Base-by-base conservation (phyloP, 768 basidiomycete species). In the Astraeus odoratus region DNA sequence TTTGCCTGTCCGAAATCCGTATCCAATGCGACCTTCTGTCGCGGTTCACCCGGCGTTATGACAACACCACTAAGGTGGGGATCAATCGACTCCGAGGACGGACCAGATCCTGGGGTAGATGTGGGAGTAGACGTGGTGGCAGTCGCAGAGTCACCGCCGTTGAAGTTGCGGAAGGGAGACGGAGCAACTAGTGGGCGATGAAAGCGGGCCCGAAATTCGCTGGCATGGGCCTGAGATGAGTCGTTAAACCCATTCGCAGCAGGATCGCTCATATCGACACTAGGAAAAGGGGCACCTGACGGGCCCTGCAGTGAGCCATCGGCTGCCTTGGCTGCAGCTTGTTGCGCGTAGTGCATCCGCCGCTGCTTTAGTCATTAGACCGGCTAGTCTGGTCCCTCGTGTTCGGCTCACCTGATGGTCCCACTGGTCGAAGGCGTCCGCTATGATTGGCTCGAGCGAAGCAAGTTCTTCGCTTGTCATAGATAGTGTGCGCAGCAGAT, bases 341-440 rank as follows among this genome's bases (percentile, higher is more conserved):
- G 63, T 42, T 68, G 55, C 0, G 64, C 72, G 50, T 71, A 73
- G 49, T 76, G 75, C 56, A 76, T 55, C 1, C 68, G 70, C 39
- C 76, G 71, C 76, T 77, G 26, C 23, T 39, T 24, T 27, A 34
- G 12, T 16, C 31, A 16, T 19, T 22, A 45, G 37, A 58, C 40
- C 9, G 10, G 8, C 35, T 13, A 41, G 25, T 19, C 27, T 18
- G 9, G 27, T 20, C 27, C 24, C 39, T 24, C 25, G 34, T 29
- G n/a, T 26, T 2, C 2, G 23, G 60, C 76, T 46, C 57, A 88
- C 86, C 61, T 83, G 81, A 52, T 80, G 78, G 55, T 90, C 82
- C 88, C 88, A 91, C 31, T 84, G 81, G 47, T 91, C 88, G 76
- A 86, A 91, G 15, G 86, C 86, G 36, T 84, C 81, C 5, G 88